Evolutionary conservation across 257 asterid genomes (phyloP).

Genomic region (Fraxinus excelsior): DNA sequence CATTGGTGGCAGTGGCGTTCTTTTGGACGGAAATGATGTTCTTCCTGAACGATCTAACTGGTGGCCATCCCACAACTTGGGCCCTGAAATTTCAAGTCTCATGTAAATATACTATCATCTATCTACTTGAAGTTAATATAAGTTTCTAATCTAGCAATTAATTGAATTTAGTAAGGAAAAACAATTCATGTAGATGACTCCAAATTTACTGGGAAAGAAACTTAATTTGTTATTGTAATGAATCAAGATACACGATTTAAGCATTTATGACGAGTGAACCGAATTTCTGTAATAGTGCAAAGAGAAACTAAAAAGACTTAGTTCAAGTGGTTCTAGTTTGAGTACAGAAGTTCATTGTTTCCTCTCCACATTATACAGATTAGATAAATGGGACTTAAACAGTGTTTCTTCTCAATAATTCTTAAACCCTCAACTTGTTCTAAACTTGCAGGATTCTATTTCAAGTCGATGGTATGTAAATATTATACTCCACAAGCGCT

Average conservation of each 20-base stretch:
- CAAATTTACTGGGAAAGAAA: not conserved
- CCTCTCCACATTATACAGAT: not conserved
- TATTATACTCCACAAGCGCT: not conserved
- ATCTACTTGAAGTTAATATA: not conserved
- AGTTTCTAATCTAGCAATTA: constrained; percentile 12
- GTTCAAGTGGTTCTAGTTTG: not conserved
- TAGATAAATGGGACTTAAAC: not conserved
- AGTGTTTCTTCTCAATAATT: not conserved
- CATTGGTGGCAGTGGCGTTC: constrained; percentile 22
- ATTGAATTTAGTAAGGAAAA: not conserved
- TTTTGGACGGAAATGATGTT: constrained; percentile 41
- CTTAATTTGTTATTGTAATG: not conserved
- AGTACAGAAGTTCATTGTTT: not conserved
- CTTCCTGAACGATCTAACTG: constrained; percentile 65
- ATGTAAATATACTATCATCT: not conserved
- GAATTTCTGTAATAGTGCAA: not conserved
- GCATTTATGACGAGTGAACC: not conserved
- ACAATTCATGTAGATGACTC: not conserved
- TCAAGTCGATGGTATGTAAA: not conserved
- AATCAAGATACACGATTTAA: not conserved
- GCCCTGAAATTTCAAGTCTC: constrained; percentile 35
- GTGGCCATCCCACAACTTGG: constrained; percentile 73
- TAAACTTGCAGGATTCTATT: not conserved
- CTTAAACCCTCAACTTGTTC: not conserved
- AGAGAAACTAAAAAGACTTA: not conserved